phyloP scores from a whole-genome alignment of 2,329 filamentous ascomycete genomes.

The Torrubiella hemipterigena region DNA sequence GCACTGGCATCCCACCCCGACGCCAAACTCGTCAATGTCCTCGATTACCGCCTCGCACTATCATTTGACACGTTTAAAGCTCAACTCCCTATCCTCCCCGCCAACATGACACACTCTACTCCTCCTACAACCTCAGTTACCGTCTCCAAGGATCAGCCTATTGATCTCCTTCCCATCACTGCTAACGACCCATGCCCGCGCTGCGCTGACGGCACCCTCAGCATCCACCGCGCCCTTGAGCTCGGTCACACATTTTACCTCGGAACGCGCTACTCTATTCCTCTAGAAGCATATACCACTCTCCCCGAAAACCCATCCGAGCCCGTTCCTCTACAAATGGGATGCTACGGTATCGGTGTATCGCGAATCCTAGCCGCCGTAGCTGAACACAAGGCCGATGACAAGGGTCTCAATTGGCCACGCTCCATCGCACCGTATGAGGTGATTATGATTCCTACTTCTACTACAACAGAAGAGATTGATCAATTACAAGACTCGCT shows the following conservation, averaged over 20 bases:
- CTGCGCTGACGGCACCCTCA: conserved; percentile 52
- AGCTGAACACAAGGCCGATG: conserved; percentile 62
- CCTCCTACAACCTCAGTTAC: conserved; percentile 5
- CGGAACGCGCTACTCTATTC: conserved; percentile 73
- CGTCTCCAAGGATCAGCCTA: conserved; percentile 16
- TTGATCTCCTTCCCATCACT: conserved; percentile 54
- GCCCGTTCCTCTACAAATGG: conserved; percentile 66
- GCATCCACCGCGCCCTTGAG: conserved; percentile 66
- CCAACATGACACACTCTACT: conserved; percentile 2
- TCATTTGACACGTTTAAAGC: conserved; percentile 12
- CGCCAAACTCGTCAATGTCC: conserved; percentile 18
- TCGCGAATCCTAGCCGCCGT: conserved; percentile 82
- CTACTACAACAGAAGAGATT: conserved; percentile 33
- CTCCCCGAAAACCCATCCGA: conserved; percentile 15
- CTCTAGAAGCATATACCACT: conserved; percentile 53
- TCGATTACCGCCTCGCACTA: conserved; percentile 18
- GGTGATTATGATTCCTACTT: conserved; percentile 49
- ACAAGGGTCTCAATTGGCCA: conserved; percentile 77
- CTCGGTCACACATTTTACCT: conserved; percentile 93
- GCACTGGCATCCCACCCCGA: conserved; percentile 1
- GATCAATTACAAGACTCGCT: conserved; percentile 54
- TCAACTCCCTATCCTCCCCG: conserved; percentile 14
- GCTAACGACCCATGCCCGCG: conserved; percentile 62
- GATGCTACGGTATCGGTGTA: conserved; percentile 90
- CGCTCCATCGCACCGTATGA: conserved; percentile 76